Conservation (phyloP, 148 eudicot genomes). For the Heliamphora exappendiculata region DNA sequence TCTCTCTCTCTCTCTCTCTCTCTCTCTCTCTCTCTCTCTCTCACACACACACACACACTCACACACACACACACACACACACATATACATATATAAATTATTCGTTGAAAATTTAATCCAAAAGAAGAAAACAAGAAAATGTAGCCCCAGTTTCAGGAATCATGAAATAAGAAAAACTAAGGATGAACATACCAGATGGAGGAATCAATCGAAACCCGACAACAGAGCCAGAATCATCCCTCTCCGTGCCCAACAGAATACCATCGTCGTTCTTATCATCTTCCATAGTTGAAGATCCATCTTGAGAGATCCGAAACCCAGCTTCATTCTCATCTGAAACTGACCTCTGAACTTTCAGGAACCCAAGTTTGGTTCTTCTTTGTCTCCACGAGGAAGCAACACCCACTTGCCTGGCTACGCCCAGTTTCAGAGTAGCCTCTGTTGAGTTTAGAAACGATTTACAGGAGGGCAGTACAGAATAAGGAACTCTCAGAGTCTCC, state of each 20-base stretch:
- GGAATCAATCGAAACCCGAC: slow-evolving; percentile 54
- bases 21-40: no score
- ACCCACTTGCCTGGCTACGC: slow-evolving; percentile 29
- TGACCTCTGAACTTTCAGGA: slow-evolving; percentile 23
- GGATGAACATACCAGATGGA: slow-evolving; percentile 31
- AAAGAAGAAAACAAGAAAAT: background rate
- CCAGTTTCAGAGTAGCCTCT: background rate
- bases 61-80: no score
- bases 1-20: no score
- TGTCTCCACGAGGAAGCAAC: slow-evolving; percentile 20
- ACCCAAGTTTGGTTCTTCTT: slow-evolving; percentile 11
- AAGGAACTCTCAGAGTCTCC: slow-evolving; percentile 20
- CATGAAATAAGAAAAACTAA: background rate
- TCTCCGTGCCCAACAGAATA: slow-evolving; percentile 43
- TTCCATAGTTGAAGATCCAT: slow-evolving; percentile 24
- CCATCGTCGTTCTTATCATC: slow-evolving; percentile 28
- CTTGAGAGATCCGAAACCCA: slow-evolving; percentile 24
- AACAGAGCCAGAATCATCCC: slow-evolving; percentile 55
- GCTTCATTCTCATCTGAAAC: slow-evolving; percentile 13
- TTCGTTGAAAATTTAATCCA: no score
- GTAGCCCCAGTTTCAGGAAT: background rate
- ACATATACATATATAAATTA: no score
- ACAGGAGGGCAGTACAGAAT: background rate
- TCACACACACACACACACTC: no score
- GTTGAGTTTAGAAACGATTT: slow-evolving; percentile 7